These are phyloP conservation scores for Scheffersomyces ergatensis DNA, from an alignment of 805 yeast genomes.

Conservation along the genomic window DNA sequence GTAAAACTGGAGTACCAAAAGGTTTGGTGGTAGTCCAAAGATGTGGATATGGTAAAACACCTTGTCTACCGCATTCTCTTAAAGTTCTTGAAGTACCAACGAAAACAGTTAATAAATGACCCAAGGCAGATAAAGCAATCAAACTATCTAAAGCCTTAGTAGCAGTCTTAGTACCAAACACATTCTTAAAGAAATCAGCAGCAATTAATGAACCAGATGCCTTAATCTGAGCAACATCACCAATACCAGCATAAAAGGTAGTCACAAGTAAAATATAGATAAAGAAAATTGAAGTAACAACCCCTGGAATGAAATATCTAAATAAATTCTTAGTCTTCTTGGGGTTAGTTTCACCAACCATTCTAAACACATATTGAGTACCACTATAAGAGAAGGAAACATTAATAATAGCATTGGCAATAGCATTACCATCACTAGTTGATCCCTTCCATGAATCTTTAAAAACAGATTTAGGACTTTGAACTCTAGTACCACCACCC, in stretches of 20 bases:
- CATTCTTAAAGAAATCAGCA: constrained; percentile 25
- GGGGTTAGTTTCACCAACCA: constrained; percentile 29
- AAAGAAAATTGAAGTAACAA: constrained; percentile 27
- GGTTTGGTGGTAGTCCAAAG: constrained; percentile 29
- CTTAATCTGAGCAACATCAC: constrained; percentile 3
- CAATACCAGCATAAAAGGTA: constrained; percentile 23
- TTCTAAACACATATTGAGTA: constrained; percentile 34
- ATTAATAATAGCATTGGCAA: constrained; percentile 42
- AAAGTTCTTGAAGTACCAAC: constrained; percentile 28
- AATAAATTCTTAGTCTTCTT: constrained; percentile 23
- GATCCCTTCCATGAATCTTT: constrained; percentile 38
- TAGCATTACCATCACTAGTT: constrained; percentile 39
- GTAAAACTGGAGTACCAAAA: constrained; percentile 27
- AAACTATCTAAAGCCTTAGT: constrained; percentile 21
- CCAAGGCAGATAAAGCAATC: constrained; percentile 30
- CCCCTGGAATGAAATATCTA: constrained; percentile 26
- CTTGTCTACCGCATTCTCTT: constrained; percentile 33
- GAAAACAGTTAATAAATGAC: constrained; percentile 25
- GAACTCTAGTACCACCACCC: constrained; percentile 31
- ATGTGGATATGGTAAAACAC: constrained; percentile 27
- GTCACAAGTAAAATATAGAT: constrained; percentile 31
- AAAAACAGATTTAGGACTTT: constrained; percentile 30
- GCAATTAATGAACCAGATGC: constrained; percentile 20
- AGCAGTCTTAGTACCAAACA: constrained; percentile 24
- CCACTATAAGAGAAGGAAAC: constrained; percentile 45